Conservation (phyloP, 2,329 filamentous ascomycete genomes). For the Epichloe sp. region DNA sequence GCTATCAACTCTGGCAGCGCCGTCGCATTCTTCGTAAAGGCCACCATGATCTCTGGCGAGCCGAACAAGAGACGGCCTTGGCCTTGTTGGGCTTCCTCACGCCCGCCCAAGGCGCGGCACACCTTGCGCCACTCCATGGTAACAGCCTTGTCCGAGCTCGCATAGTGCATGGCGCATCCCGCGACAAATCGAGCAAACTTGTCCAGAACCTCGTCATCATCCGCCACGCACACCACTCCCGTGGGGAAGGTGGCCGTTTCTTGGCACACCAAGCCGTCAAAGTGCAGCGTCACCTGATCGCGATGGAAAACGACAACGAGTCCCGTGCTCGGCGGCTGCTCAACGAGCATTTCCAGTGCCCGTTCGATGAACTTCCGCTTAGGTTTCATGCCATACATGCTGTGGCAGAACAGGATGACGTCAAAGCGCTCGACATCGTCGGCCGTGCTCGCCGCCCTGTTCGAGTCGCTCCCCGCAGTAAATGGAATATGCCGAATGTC, state of each 20-base stretch:
- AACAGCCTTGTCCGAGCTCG: conserved; percentile 17
- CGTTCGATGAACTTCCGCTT: conserved; percentile 31
- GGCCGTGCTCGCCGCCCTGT: no score
- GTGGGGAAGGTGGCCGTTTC: conserved; percentile 31
- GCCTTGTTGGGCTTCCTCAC: conserved; percentile 19
- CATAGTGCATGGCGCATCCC: conserved; percentile 26
- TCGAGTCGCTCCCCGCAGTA: neutral
- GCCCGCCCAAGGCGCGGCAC: conserved; percentile 35
- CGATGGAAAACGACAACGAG: conserved; percentile 44
- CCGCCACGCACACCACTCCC: conserved; percentile 27
- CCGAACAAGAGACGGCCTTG: conserved; percentile 28
- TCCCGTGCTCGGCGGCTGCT: conserved; percentile 22
- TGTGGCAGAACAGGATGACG: conserved; percentile 48
- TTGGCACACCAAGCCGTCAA: conserved; percentile 36
- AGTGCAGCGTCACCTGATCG: conserved; percentile 21
- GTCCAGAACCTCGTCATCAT: conserved; percentile 34
- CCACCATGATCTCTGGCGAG: conserved; percentile 34
- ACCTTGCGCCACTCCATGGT: conserved; percentile 32
- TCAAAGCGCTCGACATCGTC: conserved; percentile 31
- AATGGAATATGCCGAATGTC: neutral
- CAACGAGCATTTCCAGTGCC: conserved; percentile 34
- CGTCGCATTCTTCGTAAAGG: conserved; percentile 27
- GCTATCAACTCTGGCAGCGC: conserved; percentile 27
- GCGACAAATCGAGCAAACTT: conserved; percentile 39
- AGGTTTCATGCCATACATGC: conserved; percentile 46